phyloP scores from a whole-genome alignment of 257 asterid species.

The Solanum bukasovii region DNA sequence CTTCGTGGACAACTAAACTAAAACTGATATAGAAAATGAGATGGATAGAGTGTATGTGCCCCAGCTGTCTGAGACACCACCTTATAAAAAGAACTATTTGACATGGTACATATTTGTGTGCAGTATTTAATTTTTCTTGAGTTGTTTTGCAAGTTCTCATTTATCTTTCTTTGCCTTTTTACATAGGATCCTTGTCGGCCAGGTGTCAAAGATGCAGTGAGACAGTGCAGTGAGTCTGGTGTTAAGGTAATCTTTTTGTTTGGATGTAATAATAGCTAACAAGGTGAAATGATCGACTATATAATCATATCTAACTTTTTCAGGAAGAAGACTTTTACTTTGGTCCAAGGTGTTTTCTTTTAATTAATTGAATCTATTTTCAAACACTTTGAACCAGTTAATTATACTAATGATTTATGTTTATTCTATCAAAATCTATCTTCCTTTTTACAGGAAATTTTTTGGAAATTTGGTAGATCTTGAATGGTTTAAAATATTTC shows the following conservation, averaged over 20 bases:
- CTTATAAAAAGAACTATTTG: not conserved
- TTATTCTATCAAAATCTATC: not conserved
- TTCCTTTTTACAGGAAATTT: not conserved
- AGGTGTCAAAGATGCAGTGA: slow-evolving; percentile 90
- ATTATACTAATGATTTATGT: not conserved
- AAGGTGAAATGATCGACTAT: not conserved
- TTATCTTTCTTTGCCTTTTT: not conserved
- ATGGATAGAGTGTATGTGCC: not conserved
- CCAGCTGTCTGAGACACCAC: not conserved
- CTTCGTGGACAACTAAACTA: not conserved
- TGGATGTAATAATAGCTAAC: not conserved
- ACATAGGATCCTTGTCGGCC: slow-evolving; percentile 97
- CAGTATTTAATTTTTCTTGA: not conserved
- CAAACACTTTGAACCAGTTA: not conserved
- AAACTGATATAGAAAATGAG: not conserved
- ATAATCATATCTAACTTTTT: not conserved
- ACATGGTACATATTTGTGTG: not conserved
- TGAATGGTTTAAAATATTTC: not conserved
- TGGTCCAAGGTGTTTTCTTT: not conserved
- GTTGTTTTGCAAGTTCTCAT: not conserved
- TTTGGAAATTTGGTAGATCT: not conserved
- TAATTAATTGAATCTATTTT: not conserved
- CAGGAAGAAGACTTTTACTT: not conserved
- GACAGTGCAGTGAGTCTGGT: slow-evolving; percentile 76
- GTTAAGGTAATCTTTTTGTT: slow-evolving; percentile 52